A percentile compares a stretch with the other conserved stretches of the same genome.
phyloP scores from a whole-genome alignment of 306 rosid genomes.

The Ammopiptanthus mongolicus region DNA sequence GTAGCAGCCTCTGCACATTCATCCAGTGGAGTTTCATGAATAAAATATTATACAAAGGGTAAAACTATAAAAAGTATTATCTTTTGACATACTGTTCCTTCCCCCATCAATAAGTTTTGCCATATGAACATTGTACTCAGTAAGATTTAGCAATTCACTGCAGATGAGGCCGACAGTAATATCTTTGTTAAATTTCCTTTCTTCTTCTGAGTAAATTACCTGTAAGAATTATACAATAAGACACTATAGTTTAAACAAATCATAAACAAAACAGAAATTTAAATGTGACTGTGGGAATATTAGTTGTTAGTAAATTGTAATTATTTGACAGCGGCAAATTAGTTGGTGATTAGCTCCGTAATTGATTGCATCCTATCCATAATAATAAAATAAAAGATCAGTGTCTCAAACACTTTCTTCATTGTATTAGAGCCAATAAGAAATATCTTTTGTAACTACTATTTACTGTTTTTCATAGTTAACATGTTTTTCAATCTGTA shows the following conservation, averaged over 20 bases:
- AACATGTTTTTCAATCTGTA: not conserved
- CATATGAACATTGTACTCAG: slow-evolving; percentile 96
- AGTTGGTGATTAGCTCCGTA: not conserved
- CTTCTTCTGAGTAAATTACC: slow-evolving; percentile 98
- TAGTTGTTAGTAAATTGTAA: not conserved
- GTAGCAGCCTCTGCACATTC: slow-evolving; percentile 78
- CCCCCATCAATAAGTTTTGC: slow-evolving; percentile 98
- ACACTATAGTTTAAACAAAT: not conserved
- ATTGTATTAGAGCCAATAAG: not conserved
- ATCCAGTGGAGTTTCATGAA: slow-evolving; percentile 19
- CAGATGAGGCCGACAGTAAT: slow-evolving; percentile 81
- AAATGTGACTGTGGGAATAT: not conserved
- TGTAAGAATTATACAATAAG: slow-evolving; percentile 24
- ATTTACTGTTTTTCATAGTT: not conserved
- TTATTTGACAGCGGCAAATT: not conserved
- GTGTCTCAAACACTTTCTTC: not conserved
- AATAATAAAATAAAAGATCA: not conserved
- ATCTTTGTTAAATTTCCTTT: slow-evolving; percentile 86
- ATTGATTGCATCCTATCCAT: not conserved
- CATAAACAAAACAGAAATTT: not conserved
- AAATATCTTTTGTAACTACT: not conserved
- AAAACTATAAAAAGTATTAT: not conserved
- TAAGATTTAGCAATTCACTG: slow-evolving; percentile 85
- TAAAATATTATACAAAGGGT: not conserved
- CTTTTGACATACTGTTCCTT: slow-evolving; percentile 73